These are phyloP conservation scores for Alternaria conjuncta DNA, from an alignment of 2,329 filamentous ascomycete genomes.

Conservation along the genomic window DNA sequence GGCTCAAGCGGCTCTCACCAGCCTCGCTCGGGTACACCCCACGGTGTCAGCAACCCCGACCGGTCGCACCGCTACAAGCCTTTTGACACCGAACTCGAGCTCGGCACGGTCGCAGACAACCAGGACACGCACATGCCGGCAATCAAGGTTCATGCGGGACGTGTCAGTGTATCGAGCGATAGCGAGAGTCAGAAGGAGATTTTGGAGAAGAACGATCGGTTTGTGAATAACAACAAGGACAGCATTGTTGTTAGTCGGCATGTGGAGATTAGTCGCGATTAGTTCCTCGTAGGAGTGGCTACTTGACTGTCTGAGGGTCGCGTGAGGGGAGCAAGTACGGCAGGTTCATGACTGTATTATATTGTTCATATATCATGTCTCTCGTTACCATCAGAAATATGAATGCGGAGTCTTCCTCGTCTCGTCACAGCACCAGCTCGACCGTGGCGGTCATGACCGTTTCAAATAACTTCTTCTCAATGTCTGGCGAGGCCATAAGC, in stretches of 20 bases:
- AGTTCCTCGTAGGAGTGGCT: too few species aligned
- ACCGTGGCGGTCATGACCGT: too few species aligned
- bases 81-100: conserved; percentile 12
- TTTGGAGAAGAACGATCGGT: conserved; percentile 2
- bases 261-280: not conserved
- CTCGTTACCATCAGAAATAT: too few species aligned
- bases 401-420: too few species aligned
- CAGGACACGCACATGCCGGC: not conserved
- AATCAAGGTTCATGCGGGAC: conserved; percentile 7
- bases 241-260: conserved; percentile 4
- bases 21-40: not conserved
- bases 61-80: conserved; percentile 12
- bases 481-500: too few species aligned
- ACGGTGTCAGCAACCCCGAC: not conserved
- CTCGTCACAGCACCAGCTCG: too few species aligned
- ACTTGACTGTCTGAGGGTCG: too few species aligned
- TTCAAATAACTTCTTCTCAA: too few species aligned
- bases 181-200: conserved; percentile 22
- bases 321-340: too few species aligned
- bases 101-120: conserved; percentile 4
- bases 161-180: conserved; percentile 13
- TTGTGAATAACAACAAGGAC: not conserved
- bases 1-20: conserved; percentile 12
- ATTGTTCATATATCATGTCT: too few species aligned
- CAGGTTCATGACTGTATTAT: too few species aligned